Evolutionary conservation across 257 asterid species (phyloP).

Genomic region (Solanum medicagineum): DNA sequence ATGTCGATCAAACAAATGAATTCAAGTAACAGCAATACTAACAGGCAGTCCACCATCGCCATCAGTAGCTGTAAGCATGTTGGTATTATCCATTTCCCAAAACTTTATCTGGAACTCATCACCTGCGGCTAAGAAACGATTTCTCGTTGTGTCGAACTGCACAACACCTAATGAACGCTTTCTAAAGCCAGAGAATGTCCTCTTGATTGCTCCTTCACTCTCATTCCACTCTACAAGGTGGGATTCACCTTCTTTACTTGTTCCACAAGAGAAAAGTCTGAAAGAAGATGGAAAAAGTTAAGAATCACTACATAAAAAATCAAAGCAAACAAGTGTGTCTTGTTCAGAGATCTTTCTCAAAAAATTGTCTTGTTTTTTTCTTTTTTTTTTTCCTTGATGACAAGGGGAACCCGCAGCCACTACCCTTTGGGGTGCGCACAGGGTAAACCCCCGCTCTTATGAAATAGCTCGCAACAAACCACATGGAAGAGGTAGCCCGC

Average conservation of each 20-base stretch:
- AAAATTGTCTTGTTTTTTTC: neutral
- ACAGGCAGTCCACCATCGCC: slow-evolving; percentile 92
- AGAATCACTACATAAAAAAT: neutral
- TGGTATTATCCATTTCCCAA: slow-evolving; percentile 87
- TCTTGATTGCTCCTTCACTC: slow-evolving; percentile 87
- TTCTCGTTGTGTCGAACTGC: slow-evolving; percentile 80
- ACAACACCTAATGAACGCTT: slow-evolving; percentile 86
- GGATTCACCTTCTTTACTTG: slow-evolving; percentile 93
- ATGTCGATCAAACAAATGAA: neutral
- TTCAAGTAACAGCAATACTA: slow-evolving; percentile 19
- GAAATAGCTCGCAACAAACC: too few relatives aligned
- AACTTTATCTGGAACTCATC: slow-evolving; percentile 89
- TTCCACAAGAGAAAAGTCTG: slow-evolving; percentile 93
- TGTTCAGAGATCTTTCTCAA: neutral
- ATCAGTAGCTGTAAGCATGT: slow-evolving; percentile 53
- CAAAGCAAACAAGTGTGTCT: neutral
- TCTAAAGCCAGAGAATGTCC: slow-evolving; percentile 72
- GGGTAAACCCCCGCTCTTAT: too few relatives aligned
- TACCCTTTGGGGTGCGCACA: too few relatives aligned
- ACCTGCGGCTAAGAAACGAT: slow-evolving; percentile 86
- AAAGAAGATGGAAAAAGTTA: slow-evolving; percentile 10
- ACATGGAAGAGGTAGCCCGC: too few relatives aligned
- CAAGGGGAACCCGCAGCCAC: too few relatives aligned
- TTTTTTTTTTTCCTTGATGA: too few relatives aligned
- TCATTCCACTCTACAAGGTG: slow-evolving; percentile 95